Evolutionary conservation across 129 eudicot genomes (phyloP).

Genomic region (Dittrichia graveolens): DNA sequence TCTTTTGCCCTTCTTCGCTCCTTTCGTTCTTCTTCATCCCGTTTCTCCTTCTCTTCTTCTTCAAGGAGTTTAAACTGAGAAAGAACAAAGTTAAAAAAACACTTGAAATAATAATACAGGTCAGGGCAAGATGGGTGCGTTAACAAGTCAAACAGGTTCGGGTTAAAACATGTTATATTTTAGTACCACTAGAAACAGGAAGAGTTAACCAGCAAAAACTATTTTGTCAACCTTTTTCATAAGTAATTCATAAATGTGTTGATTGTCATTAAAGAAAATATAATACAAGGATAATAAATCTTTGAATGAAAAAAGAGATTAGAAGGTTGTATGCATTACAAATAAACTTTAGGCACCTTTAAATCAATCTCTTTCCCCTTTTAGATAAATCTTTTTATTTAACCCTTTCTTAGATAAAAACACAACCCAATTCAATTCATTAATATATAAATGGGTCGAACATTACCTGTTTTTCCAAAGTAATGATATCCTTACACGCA

Average conservation of each 20-base stretch:
- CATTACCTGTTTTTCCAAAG: constrained; percentile 87
- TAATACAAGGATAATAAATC: background rate
- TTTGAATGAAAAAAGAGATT: no score
- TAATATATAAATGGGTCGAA: background rate
- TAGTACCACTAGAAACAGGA: background rate
- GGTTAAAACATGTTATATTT: background rate
- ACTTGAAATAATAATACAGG: background rate
- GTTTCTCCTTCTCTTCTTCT: constrained; percentile 97
- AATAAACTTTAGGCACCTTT: no score
- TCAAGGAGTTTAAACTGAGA: constrained; percentile 86
- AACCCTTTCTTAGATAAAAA: no score
- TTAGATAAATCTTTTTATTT: background rate
- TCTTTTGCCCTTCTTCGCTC: constrained; percentile 83
- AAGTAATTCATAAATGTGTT: background rate
- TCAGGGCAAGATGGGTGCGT: background rate
- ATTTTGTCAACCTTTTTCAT: background rate
- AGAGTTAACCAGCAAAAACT: background rate
- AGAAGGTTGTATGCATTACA: no score
- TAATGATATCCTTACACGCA: constrained; percentile 91
- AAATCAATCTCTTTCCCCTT: no score
- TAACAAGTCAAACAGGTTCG: background rate
- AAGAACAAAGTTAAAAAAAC: constrained; percentile 25
- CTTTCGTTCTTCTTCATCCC: constrained; percentile 90
- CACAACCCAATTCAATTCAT: background rate
- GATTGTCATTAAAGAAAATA: background rate